Conservation (phyloP, 305 asterid species). For the Fraxinus platypoda region DNA sequence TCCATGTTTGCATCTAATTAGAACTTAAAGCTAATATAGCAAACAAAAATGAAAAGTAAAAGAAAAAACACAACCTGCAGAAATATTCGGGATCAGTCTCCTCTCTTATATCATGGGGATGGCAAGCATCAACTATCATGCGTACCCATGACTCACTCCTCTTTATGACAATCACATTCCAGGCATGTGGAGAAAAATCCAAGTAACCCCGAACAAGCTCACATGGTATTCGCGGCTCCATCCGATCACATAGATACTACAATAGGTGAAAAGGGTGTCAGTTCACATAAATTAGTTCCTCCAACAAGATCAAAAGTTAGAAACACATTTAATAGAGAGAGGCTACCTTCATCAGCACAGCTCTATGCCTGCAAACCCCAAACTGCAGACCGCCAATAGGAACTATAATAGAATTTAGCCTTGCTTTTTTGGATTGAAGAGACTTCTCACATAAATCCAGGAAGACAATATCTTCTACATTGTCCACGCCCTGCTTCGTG, state of each 20-base stretch:
- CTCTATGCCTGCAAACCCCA: conserved; percentile 96
- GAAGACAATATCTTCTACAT: conserved; percentile 49
- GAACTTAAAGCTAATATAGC: not conserved
- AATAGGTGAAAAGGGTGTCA: conserved; percentile 28
- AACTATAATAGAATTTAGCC: conserved; percentile 61
- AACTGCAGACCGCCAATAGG: conserved; percentile 85
- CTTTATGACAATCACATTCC: conserved; percentile 77
- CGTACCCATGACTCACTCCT: conserved; percentile 63
- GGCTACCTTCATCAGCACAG: conserved; percentile 88
- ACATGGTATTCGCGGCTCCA: conserved; percentile 87
- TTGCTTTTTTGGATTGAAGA: conserved; percentile 61
- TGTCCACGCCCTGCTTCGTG: conserved; percentile 34
- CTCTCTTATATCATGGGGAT: conserved; percentile 82
- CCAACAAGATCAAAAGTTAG: conserved; percentile 2
- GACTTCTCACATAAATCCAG: conserved; percentile 68
- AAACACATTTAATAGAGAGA: conserved; percentile 16
- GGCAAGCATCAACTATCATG: conserved; percentile 93
- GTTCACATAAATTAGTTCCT: conserved; percentile 14
- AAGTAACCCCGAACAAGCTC: conserved; percentile 95
- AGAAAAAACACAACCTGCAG: conserved; percentile 55
- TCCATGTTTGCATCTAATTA: not conserved
- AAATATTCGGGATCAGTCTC: conserved; percentile 78
- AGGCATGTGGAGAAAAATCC: conserved; percentile 93
- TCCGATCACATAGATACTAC: conserved; percentile 84
- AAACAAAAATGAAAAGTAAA: not conserved